Evolutionary conservation across 2,329 filamentous ascomycete species (phyloP), one percentile per base, ranked within the genome.

Genomic region (Gremmenia infestans): DNA sequence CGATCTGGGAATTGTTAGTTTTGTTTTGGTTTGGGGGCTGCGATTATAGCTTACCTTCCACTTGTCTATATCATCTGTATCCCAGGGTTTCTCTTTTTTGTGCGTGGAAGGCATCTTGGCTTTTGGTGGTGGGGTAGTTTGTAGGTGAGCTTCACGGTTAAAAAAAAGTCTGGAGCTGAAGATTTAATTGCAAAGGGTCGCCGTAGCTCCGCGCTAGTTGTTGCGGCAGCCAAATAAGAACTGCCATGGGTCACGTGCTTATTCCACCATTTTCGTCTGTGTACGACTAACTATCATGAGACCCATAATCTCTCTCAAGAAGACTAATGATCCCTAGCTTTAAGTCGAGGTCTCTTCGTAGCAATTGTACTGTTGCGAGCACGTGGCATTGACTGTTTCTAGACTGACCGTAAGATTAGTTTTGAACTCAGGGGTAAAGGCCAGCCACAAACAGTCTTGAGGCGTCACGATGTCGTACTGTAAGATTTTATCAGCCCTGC

Each of bases 51-150:
- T 52, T 59, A 86, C 85, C 79, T 91, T 93, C 91, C 91, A 97
- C 73, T 97, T 96, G 76, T 97, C 93, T 62, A 97, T 90, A 68
- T 97, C 94, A 60, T 96, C 92, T 55, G 92, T 96, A 68, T 97
- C 92, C 92, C 92, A 95, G 54, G 91, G 89, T 73, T 96, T 96
- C 3, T 95, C 90, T 64, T 83, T 87, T 60, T 96, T 88, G 75
- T 96, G 85, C 63, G 88, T 96, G 32, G 90, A 94, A 60, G 91
- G 91, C 91, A 96, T 91, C 43, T 65, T 69, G 62, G 39, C 50
- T 14, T 40, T 48, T 48, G 52, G 48, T 62, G 57, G 56, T 60
- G 57, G 53, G 56, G 47, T 60, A 56, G 32, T 32, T 36, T 39
- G 43, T 9, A 23, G 47, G 9, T 17, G 52, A 42, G 43, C 40